Evolutionary conservation across 2,329 filamentous ascomycete genomes (phyloP).

Genomic region (Diaporthe eres): DNA sequence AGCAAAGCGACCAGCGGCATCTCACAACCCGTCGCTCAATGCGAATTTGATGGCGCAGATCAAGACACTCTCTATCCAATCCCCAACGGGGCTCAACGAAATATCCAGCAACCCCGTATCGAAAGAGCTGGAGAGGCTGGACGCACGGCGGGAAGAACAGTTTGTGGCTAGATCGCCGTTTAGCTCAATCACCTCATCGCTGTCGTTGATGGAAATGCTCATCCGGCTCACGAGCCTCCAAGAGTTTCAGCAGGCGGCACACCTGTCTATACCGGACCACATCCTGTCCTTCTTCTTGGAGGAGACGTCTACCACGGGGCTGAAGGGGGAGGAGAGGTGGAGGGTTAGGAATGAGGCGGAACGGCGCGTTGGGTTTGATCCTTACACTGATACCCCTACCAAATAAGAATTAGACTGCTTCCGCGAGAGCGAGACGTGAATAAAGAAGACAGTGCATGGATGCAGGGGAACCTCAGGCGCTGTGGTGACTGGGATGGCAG

Average conservation of each 20-base stretch:
- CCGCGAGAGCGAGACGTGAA: not conserved
- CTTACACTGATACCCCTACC: conserved; percentile 63
- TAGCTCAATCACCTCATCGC: conserved; percentile 66
- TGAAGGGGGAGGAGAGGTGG: conserved; percentile 61
- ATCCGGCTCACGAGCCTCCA: conserved; percentile 89
- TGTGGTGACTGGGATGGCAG: not conserved
- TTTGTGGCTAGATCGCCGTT: conserved; percentile 63
- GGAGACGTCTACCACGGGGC: conserved; percentile 67
- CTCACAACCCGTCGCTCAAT: conserved; percentile 50
- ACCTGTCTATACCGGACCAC: conserved; percentile 91
- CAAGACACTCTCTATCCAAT: conserved; percentile 54
- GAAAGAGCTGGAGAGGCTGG: conserved; percentile 23
- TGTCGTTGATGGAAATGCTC: conserved; percentile 89
- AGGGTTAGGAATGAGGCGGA: conserved; percentile 62
- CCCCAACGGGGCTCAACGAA: conserved; percentile 36
- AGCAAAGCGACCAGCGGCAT: conserved; percentile 22
- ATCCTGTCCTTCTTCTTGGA: conserved; percentile 89
- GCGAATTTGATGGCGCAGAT: conserved; percentile 58
- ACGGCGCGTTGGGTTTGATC: conserved; percentile 68
- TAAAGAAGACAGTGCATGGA: not conserved
- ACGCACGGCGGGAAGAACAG: conserved; percentile 44
- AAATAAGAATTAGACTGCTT: conserved; percentile 43
- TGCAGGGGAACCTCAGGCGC: not conserved
- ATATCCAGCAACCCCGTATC: conserved; percentile 17
- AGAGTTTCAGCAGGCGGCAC: conserved; percentile 91